phyloP scores from a whole-genome alignment of 2,329 filamentous ascomycete genomes.

The Claviceps spartinae region DNA sequence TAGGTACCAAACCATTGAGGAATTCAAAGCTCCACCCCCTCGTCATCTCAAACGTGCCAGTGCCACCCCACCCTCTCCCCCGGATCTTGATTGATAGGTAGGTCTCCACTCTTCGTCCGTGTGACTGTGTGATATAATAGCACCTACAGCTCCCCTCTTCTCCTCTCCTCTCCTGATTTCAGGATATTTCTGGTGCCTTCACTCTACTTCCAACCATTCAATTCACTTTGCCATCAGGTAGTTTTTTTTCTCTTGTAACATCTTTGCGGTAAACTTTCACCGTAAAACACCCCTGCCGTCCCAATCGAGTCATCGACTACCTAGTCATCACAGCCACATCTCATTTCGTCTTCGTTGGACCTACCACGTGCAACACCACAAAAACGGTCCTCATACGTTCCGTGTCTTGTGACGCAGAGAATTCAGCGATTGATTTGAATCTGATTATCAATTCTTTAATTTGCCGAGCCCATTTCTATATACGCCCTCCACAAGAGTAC shows the following conservation, averaged over 20 bases:
- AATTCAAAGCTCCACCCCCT: neutral
- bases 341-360: neutral
- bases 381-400: neutral
- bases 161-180: neutral
- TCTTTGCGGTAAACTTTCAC: neutral
- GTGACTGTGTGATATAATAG: conserved; percentile 13
- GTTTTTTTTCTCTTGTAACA: neutral
- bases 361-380: neutral
- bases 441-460: neutral
- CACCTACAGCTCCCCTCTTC: conserved; percentile 7
- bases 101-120: conserved; percentile 10
- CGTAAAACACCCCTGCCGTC: neutral
- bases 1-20: too few relatives aligned
- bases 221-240: conserved; percentile 3
- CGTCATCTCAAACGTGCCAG: neutral
- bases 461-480: neutral
- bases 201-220: conserved; percentile 2
- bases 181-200: neutral
- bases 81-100: conserved; percentile 4
- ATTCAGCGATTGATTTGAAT: neutral
- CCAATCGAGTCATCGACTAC: too few relatives aligned
- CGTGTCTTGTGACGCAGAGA: neutral
- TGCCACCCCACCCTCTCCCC: neutral
- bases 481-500: neutral
- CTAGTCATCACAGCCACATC: too few relatives aligned